Evolutionary conservation across 75 land plant species (phyloP), one percentile per base, ranked within the genome.

Genomic region (Picea sitchensis): DNA sequence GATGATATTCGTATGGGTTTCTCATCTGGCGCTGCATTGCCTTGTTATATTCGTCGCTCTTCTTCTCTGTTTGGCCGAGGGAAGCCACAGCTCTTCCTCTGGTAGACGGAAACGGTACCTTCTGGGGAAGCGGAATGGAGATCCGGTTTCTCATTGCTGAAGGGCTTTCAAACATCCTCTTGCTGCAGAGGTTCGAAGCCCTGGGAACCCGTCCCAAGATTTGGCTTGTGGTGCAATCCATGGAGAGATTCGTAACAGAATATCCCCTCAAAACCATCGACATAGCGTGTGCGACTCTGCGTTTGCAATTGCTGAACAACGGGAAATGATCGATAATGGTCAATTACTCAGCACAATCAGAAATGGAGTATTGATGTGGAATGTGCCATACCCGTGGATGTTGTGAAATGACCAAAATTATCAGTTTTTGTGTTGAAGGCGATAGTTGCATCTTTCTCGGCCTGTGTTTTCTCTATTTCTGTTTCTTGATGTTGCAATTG

Each of bases 1-100:
- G 95, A 69, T 91, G 93, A 73, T 92, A 94, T 78, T 94, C 95
- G 65, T 92, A 94, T 2, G 97, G 95, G 78, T 89, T 94, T 68
- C 92, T 87, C 95, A 94, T 94, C 86, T 89, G 82, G 59, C 84
- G 83, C 88, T 89, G 91, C 97, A 94, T 92, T 36, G 79, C 90
- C 44, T 65, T 84, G 74, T 94, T 94, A 75, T 94, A 94, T n/a
- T 92, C 94, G 34, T 92, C 94, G 78, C 84, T 83, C 74, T 78
- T 88, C 14, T 17, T 38, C 38, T 18, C 72, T 34, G 47, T 68
- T 34, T 20, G 72, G 30, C 31, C 20, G 14, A 51, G 32, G 8
- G 58, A 54, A 47, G 76, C 76, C 30, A 11, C n/a, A 58, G 12
- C n/a, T 21, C 8, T 51, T 47, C 20, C 20, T 47, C 58, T 4